Conservation (phyloP, 202 grass and related monocot species). For the Dendrocalamus latiflorus region DNA sequence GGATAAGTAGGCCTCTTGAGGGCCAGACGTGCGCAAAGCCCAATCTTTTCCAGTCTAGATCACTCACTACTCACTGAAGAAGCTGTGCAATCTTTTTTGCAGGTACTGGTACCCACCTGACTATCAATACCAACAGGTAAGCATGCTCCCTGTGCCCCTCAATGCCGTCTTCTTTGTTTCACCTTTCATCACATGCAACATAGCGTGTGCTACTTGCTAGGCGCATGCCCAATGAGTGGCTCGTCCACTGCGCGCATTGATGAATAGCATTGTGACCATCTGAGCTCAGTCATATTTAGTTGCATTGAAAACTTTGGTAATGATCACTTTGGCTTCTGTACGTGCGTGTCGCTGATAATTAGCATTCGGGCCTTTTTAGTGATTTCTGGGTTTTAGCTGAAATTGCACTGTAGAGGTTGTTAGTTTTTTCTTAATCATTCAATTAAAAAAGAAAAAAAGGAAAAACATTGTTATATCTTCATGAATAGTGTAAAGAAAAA, state of each 20-base stretch:
- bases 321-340: neutral
- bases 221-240: neutral
- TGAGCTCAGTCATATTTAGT: neutral
- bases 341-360: too few species aligned
- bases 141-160: neutral
- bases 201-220: neutral
- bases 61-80: constrained; percentile 29
- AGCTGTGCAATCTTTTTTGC: constrained; percentile 44
- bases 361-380: too few species aligned
- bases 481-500: too few species aligned
- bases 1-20: constrained; percentile 26
- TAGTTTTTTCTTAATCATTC: too few species aligned
- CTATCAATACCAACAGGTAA: constrained; percentile 87
- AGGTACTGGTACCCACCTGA: constrained; percentile 85
- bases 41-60: constrained; percentile 16
- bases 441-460: too few species aligned
- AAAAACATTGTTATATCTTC: too few species aligned
- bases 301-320: neutral
- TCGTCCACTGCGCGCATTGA: neutral
- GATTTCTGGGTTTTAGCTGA: too few species aligned
- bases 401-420: too few species aligned
- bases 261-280: neutral
- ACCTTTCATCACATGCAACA: constrained; percentile 40
- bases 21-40: neutral
- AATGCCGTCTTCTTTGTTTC: neutral